Percentiles rank a stretch among this genome's conserved stretches.
Evolutionary conservation across 495 filamentous ascomycete genomes (phyloP).

Genomic region (Trichoderma parareesei): DNA sequence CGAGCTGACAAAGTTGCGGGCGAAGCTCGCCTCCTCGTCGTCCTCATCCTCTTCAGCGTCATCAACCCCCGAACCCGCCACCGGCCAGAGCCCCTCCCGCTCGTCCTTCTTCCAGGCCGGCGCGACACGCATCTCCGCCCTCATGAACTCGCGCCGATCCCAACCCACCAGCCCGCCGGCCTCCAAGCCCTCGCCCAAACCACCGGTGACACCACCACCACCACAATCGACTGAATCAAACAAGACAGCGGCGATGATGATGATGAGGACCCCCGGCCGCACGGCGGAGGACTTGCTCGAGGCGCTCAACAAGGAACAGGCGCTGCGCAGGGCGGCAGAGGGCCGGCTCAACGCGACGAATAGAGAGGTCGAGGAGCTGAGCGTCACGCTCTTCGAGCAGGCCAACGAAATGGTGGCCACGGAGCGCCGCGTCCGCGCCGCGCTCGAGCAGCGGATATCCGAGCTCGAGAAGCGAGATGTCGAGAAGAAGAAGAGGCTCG

Average conservation of each 20-base stretch:
- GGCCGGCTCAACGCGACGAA: constrained; percentile 59
- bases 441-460: constrained; percentile 66
- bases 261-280: constrained; percentile 10
- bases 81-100: constrained; percentile 22
- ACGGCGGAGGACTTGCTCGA: constrained; percentile 53
- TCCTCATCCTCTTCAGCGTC: neutral
- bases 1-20: constrained; percentile 61
- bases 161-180: constrained; percentile 19
- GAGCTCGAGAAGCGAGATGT: constrained; percentile 61
- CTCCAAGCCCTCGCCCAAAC: neutral
- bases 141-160: constrained; percentile 54
- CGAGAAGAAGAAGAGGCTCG: constrained; percentile 64
- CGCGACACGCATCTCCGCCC: constrained; percentile 52
- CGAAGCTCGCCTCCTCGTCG: constrained; percentile 21
- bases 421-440: constrained; percentile 72
- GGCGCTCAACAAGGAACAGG: constrained; percentile 63
- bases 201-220: constrained; percentile 4
- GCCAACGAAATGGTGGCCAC: constrained; percentile 96
- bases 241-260: neutral
- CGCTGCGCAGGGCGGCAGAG: constrained; percentile 67
- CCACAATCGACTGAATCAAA: neutral
- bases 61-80: constrained; percentile 23
- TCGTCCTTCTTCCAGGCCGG: constrained; percentile 34
- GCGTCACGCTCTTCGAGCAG: constrained; percentile 76
- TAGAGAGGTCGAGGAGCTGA: constrained; percentile 83